Percentiles rank a stretch among this genome's conserved stretches.
phyloP scores from a whole-genome alignment of 805 yeast species.

The Wickerhamiella alocasiicola region DNA sequence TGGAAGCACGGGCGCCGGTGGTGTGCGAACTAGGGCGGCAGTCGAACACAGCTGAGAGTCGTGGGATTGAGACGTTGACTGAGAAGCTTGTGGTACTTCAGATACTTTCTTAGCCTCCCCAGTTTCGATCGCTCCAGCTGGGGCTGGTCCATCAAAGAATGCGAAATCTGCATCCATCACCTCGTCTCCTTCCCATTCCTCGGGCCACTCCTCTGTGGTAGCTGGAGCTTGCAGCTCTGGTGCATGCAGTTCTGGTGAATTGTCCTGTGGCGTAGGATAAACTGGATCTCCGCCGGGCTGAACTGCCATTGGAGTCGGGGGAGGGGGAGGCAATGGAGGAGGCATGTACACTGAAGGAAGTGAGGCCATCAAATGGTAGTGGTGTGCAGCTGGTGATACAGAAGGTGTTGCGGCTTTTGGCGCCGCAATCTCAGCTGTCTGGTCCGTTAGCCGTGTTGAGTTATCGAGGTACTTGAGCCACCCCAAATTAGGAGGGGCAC shows the following conservation, averaged over 20 bases:
- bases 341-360: slow-evolving; percentile 5
- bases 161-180: slow-evolving; percentile 34
- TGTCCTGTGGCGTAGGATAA: slow-evolving; percentile 12
- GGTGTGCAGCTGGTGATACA: not conserved
- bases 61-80: not conserved
- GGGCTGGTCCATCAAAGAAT: slow-evolving; percentile 26
- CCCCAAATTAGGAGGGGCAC: slow-evolving; percentile 1
- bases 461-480: slow-evolving; percentile 15
- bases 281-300: slow-evolving; percentile 1
- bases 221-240: slow-evolving; percentile 6
- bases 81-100: not conserved
- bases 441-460: slow-evolving; percentile 13
- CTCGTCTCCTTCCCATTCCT: slow-evolving; percentile 23
- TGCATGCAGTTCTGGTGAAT: not conserved
- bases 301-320: slow-evolving; percentile 10
- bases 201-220: slow-evolving; percentile 11
- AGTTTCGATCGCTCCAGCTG: not conserved
- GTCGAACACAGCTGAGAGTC: no score
- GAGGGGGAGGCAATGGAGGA: slow-evolving; percentile 12
- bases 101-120: not conserved
- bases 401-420: not conserved
- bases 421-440: slow-evolving; percentile 11
- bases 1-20: no score
- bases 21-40: no score
- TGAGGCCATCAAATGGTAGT: slow-evolving; percentile 6